A percentile compares a stretch with the other conserved stretches of the same genome.
Conservation (phyloP, 805 yeast species). For the Helenozyma rhizophorensis region DNA sequence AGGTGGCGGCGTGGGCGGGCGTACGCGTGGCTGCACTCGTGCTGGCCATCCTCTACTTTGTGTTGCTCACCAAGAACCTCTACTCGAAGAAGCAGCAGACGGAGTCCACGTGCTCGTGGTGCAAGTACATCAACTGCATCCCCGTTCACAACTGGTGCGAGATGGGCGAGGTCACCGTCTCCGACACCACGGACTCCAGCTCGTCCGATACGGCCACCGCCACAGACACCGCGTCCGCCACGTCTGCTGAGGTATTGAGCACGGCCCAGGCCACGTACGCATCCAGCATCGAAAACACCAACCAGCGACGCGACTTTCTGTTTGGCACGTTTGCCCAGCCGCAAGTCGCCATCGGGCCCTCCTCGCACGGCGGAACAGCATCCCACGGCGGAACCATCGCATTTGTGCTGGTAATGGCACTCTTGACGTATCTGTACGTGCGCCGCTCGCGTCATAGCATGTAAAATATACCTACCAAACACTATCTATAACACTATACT, state of each 20-base stretch:
- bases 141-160: constrained; percentile 74
- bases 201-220: constrained; percentile 1
- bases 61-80: constrained; percentile 45
- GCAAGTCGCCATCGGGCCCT: background rate
- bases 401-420: constrained; percentile 4
- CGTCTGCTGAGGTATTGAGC: too few species aligned
- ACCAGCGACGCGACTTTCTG: background rate
- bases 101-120: constrained; percentile 57
- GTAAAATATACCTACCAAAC: too few species aligned
- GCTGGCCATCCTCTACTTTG: constrained; percentile 48
- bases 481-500: too few species aligned
- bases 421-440: background rate
- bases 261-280: background rate
- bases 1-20: constrained; percentile 50
- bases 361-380: too few species aligned
- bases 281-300: constrained; percentile 1
- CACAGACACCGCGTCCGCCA: too few species aligned
- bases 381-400: constrained; percentile 6
- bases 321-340: background rate
- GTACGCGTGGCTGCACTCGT: constrained; percentile 44
- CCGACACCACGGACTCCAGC: constrained; percentile 7
- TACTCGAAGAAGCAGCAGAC: constrained; percentile 22
- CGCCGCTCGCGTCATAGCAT: background rate
- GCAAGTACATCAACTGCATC: constrained; percentile 66
- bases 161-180: constrained; percentile 34